Conservation (phyloP, 78 protist species). For the Bodo saltans region DNA sequence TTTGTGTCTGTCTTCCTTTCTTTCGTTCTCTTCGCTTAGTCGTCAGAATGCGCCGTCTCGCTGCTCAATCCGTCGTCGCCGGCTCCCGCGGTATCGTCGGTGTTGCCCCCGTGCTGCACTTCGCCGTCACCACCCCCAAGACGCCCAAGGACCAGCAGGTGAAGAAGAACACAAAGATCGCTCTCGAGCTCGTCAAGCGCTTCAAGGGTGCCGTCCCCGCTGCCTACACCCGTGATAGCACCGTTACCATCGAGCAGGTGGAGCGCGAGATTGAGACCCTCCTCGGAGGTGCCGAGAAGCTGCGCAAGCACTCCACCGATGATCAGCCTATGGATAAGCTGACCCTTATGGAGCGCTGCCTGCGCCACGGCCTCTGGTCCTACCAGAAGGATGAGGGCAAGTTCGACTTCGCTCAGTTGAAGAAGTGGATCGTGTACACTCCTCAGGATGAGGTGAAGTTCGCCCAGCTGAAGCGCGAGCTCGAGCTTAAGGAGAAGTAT, state of each 20-base stretch:
- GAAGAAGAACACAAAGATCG: not conserved
- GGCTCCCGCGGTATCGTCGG: slow-evolving; percentile 6
- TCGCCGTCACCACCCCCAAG: not conserved
- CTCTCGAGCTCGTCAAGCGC: not conserved
- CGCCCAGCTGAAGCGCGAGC: slow-evolving; percentile 7
- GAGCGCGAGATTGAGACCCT: not conserved
- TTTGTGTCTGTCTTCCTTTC: too few relatives aligned
- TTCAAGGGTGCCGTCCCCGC: not conserved
- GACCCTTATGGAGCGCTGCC: slow-evolving; percentile 7
- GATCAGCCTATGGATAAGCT: not conserved
- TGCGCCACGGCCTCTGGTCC: slow-evolving; percentile 24
- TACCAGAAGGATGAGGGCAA: slow-evolving; percentile 21
- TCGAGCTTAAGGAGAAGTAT: slow-evolving; percentile 10
- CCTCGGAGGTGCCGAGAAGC: slow-evolving; percentile 1
- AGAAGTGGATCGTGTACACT: slow-evolving; percentile 33
- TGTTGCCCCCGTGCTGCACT: slow-evolving; percentile 30
- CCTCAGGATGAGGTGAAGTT: not conserved
- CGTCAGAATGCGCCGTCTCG: too few relatives aligned
- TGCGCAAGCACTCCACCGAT: not conserved
- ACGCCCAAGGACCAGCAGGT: slow-evolving; percentile 6
- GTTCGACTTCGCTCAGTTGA: not conserved
- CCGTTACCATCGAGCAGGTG: not conserved
- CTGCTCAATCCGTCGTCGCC: too few relatives aligned
- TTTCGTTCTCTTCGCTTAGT: too few relatives aligned
- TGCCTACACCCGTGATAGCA: slow-evolving; percentile 10